phyloP scores from a whole-genome alignment of 2,329 filamentous ascomycete genomes.

The Fusarium tupiense region DNA sequence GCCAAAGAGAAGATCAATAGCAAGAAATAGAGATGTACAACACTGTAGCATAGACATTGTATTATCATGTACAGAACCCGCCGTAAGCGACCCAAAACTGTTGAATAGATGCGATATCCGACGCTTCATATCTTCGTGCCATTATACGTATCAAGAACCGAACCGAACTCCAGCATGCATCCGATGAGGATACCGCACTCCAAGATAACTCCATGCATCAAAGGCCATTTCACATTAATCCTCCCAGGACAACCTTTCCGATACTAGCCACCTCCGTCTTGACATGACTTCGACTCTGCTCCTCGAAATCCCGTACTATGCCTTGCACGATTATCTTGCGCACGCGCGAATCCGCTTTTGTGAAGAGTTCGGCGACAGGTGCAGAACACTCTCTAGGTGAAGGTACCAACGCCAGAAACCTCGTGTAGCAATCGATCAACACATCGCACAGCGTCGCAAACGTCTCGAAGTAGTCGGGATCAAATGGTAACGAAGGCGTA shows the following conservation, averaged over 20 bases:
- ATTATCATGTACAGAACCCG: constrained; percentile 30
- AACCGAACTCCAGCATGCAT: constrained; percentile 35
- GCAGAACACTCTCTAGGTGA: constrained; percentile 77
- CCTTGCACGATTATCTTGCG: constrained; percentile 89
- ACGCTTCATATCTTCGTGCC: constrained; percentile 24
- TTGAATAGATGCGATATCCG: constrained; percentile 1
- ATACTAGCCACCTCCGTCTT: constrained; percentile 86
- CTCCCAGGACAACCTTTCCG: constrained; percentile 88
- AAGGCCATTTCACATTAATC: constrained; percentile 69
- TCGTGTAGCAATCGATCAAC: constrained; percentile 89
- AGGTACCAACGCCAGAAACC: constrained; percentile 79
- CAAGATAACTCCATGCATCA: constrained; percentile 34
- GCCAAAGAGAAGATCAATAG: constrained; percentile 42
- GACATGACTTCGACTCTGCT: constrained; percentile 78
- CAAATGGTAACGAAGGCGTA: constrained; percentile 92
- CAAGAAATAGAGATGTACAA: constrained; percentile 9
- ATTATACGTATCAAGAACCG: background rate
- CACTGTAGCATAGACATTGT: constrained; percentile 18
- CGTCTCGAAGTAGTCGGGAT: constrained; percentile 96
- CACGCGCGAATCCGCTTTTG: constrained; percentile 86
- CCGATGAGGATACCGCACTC: constrained; percentile 32
- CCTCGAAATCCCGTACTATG: constrained; percentile 92
- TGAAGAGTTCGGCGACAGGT: constrained; percentile 82
- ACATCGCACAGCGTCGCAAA: constrained; percentile 97
- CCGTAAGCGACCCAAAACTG: constrained; percentile 14